A percentile compares a stretch with the other conserved stretches of the same genome.
Evolutionary conservation across 129 eudicot species (phyloP).

Genomic region (Tanacetum coccineum): DNA sequence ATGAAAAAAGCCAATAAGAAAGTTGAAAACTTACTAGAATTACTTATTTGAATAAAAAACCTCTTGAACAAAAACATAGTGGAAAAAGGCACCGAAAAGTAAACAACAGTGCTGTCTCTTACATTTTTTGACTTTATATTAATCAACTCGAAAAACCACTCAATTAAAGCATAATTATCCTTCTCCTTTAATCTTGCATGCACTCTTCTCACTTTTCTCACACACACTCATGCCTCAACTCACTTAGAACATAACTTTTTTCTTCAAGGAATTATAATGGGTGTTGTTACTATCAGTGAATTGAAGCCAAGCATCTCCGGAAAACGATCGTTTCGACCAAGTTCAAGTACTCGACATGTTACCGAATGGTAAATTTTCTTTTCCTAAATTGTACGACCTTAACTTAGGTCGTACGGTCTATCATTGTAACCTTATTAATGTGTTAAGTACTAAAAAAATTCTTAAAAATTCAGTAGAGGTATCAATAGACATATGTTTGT

Average conservation of each 20-base stretch:
- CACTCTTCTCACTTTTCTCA: conserved; percentile 27
- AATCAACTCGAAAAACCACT: conserved; percentile 45
- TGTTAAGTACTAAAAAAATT: no score
- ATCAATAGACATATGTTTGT: no score
- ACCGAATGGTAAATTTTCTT: conserved; percentile 62
- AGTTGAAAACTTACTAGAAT: no score
- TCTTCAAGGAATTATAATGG: conserved; percentile 43
- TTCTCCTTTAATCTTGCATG: conserved; percentile 68
- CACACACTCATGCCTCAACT: conserved; percentile 29
- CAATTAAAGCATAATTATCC: conserved; percentile 42
- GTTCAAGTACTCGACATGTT: conserved; percentile 68
- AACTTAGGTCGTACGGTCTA: no score
- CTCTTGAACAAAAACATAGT: conserved; percentile 18
- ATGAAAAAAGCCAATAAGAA: not conserved
- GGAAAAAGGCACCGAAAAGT: conserved; percentile 89
- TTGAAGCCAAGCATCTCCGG: conserved; percentile 92
- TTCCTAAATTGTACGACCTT: no score
- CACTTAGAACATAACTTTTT: conserved; percentile 6
- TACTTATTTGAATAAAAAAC: conserved; percentile 6
- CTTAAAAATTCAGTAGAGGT: no score
- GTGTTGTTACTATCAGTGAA: conserved; percentile 72
- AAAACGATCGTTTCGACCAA: conserved; percentile 77
- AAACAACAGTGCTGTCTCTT: conserved; percentile 32
- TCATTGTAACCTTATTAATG: no score
- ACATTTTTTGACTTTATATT: conserved; percentile 43